A percentile compares a stretch with the other conserved stretches of the same genome.
These are phyloP conservation scores for Cystobasidium onofrii DNA, from an alignment of 768 basidiomycete genomes.

Conservation along the genomic window DNA sequence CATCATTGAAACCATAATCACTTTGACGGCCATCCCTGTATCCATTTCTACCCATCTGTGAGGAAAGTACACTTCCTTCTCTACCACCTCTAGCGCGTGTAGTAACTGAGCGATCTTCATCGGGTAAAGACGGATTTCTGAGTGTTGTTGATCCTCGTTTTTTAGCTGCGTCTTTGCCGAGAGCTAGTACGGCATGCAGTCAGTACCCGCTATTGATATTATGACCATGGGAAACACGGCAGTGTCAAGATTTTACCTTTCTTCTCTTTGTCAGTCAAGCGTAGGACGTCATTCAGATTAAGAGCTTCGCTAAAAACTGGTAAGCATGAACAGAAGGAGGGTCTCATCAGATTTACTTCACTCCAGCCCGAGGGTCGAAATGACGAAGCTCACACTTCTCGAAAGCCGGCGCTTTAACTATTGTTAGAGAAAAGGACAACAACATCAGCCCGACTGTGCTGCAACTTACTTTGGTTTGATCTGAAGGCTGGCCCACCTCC, in stretches of 20 bases:
- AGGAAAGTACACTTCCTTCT: conserved; percentile 5
- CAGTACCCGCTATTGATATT: no score
- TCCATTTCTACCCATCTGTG: conserved; percentile 6
- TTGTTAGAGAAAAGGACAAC: background rate
- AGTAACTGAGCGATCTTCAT: background rate
- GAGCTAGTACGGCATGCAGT: no score
- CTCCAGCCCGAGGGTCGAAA: no score
- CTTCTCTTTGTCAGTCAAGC: background rate
- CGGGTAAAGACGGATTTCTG: background rate
- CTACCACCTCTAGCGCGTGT: background rate
- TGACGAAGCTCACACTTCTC: background rate
- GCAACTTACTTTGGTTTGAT: no score
- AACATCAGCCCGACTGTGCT: background rate
- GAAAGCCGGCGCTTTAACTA: background rate
- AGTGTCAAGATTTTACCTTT: no score
- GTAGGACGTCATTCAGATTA: background rate
- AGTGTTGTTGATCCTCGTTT: background rate
- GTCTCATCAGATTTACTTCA: no score
- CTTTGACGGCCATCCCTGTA: background rate
- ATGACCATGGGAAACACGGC: no score
- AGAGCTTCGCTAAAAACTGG: background rate
- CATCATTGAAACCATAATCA: background rate
- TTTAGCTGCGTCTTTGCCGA: background rate
- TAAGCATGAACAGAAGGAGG: background rate
- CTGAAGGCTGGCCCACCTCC: background rate